These are phyloP conservation scores for Wickerhamiella parazyma DNA, from an alignment of 805 yeast genomes.

Conservation along the genomic window DNA sequence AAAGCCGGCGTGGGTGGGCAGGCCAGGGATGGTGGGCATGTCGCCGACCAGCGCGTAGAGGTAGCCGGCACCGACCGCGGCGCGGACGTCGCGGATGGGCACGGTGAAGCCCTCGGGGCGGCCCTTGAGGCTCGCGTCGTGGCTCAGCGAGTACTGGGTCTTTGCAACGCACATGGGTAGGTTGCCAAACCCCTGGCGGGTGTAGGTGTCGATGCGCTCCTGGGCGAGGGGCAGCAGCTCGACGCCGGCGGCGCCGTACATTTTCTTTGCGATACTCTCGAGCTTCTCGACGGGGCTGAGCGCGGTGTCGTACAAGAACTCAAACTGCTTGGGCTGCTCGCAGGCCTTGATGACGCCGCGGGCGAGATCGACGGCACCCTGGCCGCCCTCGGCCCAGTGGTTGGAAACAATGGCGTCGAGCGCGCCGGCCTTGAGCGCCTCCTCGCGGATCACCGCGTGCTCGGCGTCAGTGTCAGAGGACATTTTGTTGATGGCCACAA, in stretches of 20 bases:
- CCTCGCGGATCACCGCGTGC: constrained; percentile 62
- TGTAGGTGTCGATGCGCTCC: constrained; percentile 66
- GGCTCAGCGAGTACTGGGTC: constrained; percentile 92
- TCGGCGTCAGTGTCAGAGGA: constrained; percentile 71
- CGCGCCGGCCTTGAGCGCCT: constrained; percentile 86
- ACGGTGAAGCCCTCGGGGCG: constrained; percentile 89
- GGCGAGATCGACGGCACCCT: constrained; percentile 77
- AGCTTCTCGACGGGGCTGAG: constrained; percentile 70
- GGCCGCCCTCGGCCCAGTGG: constrained; percentile 95
- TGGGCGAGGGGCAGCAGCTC: constrained; percentile 74
- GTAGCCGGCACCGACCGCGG: constrained; percentile 93
- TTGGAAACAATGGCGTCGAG: constrained; percentile 76
- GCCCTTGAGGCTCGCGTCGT: constrained; percentile 85
- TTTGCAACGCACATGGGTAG: constrained; percentile 94
- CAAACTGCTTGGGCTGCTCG: constrained; percentile 31
- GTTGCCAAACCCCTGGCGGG: constrained; percentile 76
- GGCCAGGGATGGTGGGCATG: constrained; percentile 93
- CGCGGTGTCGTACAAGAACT: constrained; percentile 57
- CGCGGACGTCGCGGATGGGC: constrained; percentile 89
- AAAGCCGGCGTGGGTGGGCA: constrained; percentile 91
- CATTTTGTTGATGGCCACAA: constrained; percentile 86
- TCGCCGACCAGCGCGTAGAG: constrained; percentile 93
- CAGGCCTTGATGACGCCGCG: constrained; percentile 62
- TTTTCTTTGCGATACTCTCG: constrained; percentile 60
- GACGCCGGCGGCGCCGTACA: constrained; percentile 86